Conservation (phyloP, 257 asterid species). For the Salvia rosmarinus region DNA sequence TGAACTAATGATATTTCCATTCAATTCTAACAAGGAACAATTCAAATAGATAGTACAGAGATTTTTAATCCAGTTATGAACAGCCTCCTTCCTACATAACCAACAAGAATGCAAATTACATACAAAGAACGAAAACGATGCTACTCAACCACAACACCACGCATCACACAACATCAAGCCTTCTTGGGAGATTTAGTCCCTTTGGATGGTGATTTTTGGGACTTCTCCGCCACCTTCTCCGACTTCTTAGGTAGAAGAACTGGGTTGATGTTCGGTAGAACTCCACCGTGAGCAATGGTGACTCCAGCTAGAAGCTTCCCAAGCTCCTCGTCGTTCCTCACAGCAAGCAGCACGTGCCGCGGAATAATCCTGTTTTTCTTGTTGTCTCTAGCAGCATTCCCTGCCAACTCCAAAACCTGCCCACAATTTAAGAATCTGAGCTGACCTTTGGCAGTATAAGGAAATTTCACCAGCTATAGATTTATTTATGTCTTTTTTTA, state of each 20-base stretch:
- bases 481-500: no score
- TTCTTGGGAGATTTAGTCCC: constrained; percentile 65
- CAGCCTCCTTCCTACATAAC: constrained; percentile 21
- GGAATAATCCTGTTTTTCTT: constrained; percentile 79
- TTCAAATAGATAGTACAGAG: constrained; percentile 1
- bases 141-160: neutral
- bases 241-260: constrained; percentile 68
- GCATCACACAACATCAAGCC: constrained; percentile 28
- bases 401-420: constrained; percentile 80
- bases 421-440: neutral
- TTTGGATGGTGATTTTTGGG: constrained; percentile 51
- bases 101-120: constrained; percentile 25
- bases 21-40: constrained; percentile 20
- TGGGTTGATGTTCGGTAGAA: constrained; percentile 71
- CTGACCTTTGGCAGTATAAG: no score
- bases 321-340: constrained; percentile 79
- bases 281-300: constrained; percentile 80
- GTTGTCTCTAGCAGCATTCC: constrained; percentile 82
- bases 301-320: constrained; percentile 72
- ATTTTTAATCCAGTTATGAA: constrained; percentile 25
- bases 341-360: constrained; percentile 67
- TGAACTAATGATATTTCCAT: constrained; percentile 7
- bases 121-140: constrained; percentile 4
- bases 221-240: constrained; percentile 46
- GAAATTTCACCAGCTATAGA: neutral